Conservation (phyloP, 495 filamentous ascomycete genomes). For the Penicillium crystallinum region DNA sequence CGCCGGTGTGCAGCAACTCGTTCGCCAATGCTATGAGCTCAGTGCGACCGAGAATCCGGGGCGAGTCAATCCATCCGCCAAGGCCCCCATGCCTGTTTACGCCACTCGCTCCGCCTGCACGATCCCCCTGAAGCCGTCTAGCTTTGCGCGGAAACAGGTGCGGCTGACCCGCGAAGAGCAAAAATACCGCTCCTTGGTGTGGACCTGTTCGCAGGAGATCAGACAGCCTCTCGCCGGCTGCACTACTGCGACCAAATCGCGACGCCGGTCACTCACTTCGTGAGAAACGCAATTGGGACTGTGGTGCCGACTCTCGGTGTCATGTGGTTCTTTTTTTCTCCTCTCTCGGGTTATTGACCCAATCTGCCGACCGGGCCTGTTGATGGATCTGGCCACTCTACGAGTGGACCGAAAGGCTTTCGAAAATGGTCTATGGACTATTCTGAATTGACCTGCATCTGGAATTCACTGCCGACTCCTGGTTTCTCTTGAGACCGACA, state of each 20-base stretch:
- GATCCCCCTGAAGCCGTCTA: slow-evolving; percentile 28
- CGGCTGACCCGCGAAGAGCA: slow-evolving; percentile 32
- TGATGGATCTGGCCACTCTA: not conserved
- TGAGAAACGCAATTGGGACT: slow-evolving; percentile 2
- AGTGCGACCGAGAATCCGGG: slow-evolving; percentile 24
- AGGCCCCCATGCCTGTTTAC: slow-evolving; percentile 9
- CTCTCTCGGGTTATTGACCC: not conserved
- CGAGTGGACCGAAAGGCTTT: not conserved
- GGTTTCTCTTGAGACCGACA: not conserved
- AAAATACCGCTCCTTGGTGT: slow-evolving; percentile 21
- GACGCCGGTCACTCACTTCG: slow-evolving; percentile 26
- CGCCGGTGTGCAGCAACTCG: slow-evolving; percentile 49
- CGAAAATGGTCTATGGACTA: not conserved
- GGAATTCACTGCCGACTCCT: not conserved
- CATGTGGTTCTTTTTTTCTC: not conserved
- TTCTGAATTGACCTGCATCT: not conserved
- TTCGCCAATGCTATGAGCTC: slow-evolving; percentile 49
- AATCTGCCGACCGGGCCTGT: not conserved
- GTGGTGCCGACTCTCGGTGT: not conserved
- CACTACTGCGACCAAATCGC: slow-evolving; percentile 16
- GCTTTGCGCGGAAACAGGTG: slow-evolving; percentile 29
- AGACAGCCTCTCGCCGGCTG: slow-evolving; percentile 18
- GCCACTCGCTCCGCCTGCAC: slow-evolving; percentile 18
- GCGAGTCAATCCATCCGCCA: slow-evolving; percentile 21
- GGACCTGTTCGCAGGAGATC: slow-evolving; percentile 24